Evolutionary conservation across 1,139 yeast genomes (phyloP).

Genomic region (Candida sanyaensis): DNA sequence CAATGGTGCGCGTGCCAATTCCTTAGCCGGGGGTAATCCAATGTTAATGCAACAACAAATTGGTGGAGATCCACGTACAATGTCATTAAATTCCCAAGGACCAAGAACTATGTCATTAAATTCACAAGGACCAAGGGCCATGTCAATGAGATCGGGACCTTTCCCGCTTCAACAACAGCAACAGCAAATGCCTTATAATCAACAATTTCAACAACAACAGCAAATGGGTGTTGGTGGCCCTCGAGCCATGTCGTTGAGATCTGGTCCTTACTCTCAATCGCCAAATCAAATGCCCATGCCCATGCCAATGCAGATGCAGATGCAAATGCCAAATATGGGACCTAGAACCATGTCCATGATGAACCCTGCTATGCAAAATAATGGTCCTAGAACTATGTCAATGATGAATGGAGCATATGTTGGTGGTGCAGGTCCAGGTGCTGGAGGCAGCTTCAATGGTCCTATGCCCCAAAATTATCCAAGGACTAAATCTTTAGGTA

Average conservation of each 20-base stretch:
- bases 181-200: conserved; percentile 3
- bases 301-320: neutral
- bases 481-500: conserved; percentile 14
- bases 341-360: conserved; percentile 8
- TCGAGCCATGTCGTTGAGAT: conserved; percentile 17
- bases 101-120: conserved; percentile 33
- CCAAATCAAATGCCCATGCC: neutral
- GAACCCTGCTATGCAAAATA: conserved; percentile 1
- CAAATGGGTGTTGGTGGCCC: conserved; percentile 14
- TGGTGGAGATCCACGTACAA: conserved; percentile 47
- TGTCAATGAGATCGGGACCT: conserved; percentile 7
- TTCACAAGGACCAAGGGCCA: conserved; percentile 14
- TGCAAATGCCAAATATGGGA: conserved; percentile 3
- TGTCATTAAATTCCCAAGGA: conserved; percentile 51
- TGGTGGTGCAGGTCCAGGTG: conserved; percentile 3
- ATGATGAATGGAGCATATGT: conserved; percentile 1
- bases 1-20: conserved; percentile 49
- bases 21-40: conserved; percentile 39
- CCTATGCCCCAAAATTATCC: conserved; percentile 13
- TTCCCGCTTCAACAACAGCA: neutral
- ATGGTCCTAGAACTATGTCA: conserved; percentile 8
- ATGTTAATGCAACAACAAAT: conserved; percentile 25
- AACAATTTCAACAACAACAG: conserved; percentile 5
- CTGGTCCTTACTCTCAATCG: conserved; percentile 12
- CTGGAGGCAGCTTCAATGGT: no score